Evolutionary conservation across 2,329 filamentous ascomycete species (phyloP), one percentile per base, ranked within the genome.

Genomic region (Fusarium continuum): DNA sequence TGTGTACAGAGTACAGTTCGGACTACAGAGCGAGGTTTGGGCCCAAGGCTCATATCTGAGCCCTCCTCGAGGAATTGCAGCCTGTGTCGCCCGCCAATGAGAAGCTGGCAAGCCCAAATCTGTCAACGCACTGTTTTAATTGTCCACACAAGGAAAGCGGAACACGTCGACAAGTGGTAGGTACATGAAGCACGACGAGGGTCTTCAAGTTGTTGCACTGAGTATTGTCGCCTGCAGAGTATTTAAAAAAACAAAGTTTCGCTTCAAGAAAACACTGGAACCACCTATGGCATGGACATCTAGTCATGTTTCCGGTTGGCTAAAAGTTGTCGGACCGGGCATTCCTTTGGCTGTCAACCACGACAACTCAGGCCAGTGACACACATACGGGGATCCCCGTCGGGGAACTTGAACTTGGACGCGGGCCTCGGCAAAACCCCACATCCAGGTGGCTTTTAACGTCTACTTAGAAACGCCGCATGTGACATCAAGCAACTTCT

Each of bases 1-100:
- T n/a, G n/a, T n/a, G n/a, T n/a, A n/a, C n/a, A n/a, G n/a, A n/a
- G n/a, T n/a, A n/a, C n/a, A n/a, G n/a, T n/a, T n/a, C n/a, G n/a
- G n/a, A n/a, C n/a, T n/a, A n/a, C n/a, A 45, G 31, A 39, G 28
- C 17, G 51, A 59, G 28, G 32, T 34, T 55, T 35, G 34, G 38
- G 32, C 29, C 17, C 48, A 51, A 61, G 61, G 52, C 61, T 61
- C 55, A 64, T 36, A 47, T 53, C 40, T 65, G 61, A 65, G 61
- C 52, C 61, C 55, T 53, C 29, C 45, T 31, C 8, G 20, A 36
- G 25, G 17, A 32, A 31, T 23, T 28, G 16, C n/a, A 40, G 22
- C 29, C 28, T 31, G 25, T 32, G 32, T 47, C 36, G 29, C 51
- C 46, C 47, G 40, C 62, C 57, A 65, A 65, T 65, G 2, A 45